Percentiles rank a stretch among this genome's conserved stretches.
Conservation (phyloP, 2,329 filamentous ascomycete genomes). For the Penicillium brasilianum region DNA sequence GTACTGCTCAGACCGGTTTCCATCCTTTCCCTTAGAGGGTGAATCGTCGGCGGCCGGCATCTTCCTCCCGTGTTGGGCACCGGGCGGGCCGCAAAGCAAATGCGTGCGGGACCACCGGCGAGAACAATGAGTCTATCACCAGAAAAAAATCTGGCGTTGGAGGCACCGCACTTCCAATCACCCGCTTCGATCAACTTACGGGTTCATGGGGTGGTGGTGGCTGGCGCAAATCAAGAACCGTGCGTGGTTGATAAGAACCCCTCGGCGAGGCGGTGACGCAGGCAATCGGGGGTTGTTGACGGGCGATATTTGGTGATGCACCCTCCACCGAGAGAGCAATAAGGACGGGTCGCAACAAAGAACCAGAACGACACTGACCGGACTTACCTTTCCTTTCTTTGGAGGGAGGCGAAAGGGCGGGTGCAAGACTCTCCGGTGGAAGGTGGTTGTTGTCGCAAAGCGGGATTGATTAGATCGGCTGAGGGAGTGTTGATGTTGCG, state of each 20-base stretch:
- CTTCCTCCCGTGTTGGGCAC: constrained; percentile 33
- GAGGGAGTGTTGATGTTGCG: constrained; percentile 33
- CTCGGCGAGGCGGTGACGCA: constrained; percentile 46
- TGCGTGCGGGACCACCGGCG: constrained; percentile 16
- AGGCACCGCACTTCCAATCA: constrained; percentile 3
- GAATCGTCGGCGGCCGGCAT: constrained; percentile 47
- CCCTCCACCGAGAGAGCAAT: constrained; percentile 28
- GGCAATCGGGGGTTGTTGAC: constrained; percentile 28
- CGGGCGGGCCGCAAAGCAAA: constrained; percentile 26
- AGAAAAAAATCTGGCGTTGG: background rate
- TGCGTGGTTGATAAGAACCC: constrained; percentile 36
- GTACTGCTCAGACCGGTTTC: constrained; percentile 62
- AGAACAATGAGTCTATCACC: background rate
- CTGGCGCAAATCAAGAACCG: constrained; percentile 22
- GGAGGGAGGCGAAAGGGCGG: background rate
- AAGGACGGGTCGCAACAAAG: constrained; percentile 13
- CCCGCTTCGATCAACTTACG: constrained; percentile 12
- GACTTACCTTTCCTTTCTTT: constrained; percentile 20
- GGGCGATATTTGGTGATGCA: constrained; percentile 22
- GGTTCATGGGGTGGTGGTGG: constrained; percentile 25
- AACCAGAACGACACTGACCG: constrained; percentile 5
- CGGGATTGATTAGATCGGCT: constrained; percentile 33
- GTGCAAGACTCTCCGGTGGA: constrained; percentile 24
- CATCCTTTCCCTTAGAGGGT: constrained; percentile 46
- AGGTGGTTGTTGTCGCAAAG: constrained; percentile 24